Base-by-base conservation (phyloP, 352 stramenopile genomes). In the Phytopythium chamaehyphon region DNA sequence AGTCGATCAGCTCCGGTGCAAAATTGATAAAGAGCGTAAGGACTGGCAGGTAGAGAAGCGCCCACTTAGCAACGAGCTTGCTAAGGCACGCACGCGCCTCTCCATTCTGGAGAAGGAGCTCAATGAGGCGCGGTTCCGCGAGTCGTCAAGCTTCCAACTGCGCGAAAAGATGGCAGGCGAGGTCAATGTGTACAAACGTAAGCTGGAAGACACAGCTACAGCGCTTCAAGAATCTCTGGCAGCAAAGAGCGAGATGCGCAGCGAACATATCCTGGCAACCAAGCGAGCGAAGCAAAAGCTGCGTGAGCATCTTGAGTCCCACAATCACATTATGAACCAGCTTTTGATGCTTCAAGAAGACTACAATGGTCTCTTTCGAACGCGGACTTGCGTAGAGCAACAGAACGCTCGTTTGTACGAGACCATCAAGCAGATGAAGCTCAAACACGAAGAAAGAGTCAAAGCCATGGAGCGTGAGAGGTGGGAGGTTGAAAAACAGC, bases 141-240 rank as follows among this genome's bases (percentile, higher is more conserved):
- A 91, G 26, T 65, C 81, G 0, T 70, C 76, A 35, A 87, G 68
- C 44, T 73, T 84, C 35, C 71, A 88, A 47, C 40, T 88, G 24
- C 87, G 88, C 42, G 79, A 90, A 18, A 88, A 90, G 64, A 68
- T 81, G 63, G 60, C 54, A 31, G 64, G 49, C 26, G 76, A 93
- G 23, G 56, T 76, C 22, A 58, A 54, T 2, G 51, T 68, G 56
- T 69, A 66, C 48, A 85, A 87, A 57, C 74, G 71, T 47, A 88
- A 90, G 45, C 61, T 86, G 9, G 40, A 61, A 12, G 69, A 88
- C 45, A 54, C 83, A 23, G 66, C 64, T 4, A 71, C 57, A 8
- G 79, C 79, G 6, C 55, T 89, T 36, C 64, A 85, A 42, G 69
- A 85, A 15, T 62, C 73, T 2, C 59, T 87, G 5, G 42, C 61